Evolutionary conservation across 2,329 filamentous ascomycete genomes (phyloP), one percentile per base, ranked within the genome.

Genomic region (Hymenoscyphus infarciens): DNA sequence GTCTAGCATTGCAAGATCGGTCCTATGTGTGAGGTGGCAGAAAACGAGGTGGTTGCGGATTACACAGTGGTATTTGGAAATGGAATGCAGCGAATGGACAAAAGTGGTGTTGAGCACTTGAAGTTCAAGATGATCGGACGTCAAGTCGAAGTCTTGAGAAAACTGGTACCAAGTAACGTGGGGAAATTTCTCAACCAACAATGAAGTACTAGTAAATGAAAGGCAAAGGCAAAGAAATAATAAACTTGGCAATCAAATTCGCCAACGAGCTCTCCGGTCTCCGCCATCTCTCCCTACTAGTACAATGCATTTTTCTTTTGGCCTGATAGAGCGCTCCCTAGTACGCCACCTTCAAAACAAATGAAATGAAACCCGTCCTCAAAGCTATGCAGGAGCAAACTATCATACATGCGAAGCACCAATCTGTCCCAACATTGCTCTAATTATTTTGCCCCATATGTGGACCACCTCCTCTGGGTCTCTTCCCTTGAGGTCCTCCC

Each of bases 1-100:
- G 76, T n/a, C 68, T 75, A 88, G 81, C 84, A 91, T 72, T 89
- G 88, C 70, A 91, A 88, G 25, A 80, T 93, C 59, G 87, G 89
- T 7, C 82, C 89, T 0, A 80, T 84, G 63, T 87, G 83, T 27
- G 78, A 81, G 29, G 78, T 92, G 52, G 75, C 77, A 0, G 82
- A 85, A 10, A 82, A 83, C 0, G 83, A 85, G 35, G 76, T 79
- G 11, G 72, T 93, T 0, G 83, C 83, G 0, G 88, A 91, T 64
- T 86, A 83, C 73, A 88, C 86, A 0, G 88, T 92, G 5, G 78
- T 92, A 25, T 92, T 85, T 75, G 87, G 88, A 0, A 83, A 84
- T 62, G 87, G 87, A 29, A 78, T 80, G 67, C 79, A 80, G 66
- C 80, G 86, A 64, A 74, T 75, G 33, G 87, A 91, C 71, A 81